These are phyloP conservation scores for Coleophoma cylindrospora DNA, from an alignment of 2,329 filamentous ascomycete genomes.

Conservation along the genomic window DNA sequence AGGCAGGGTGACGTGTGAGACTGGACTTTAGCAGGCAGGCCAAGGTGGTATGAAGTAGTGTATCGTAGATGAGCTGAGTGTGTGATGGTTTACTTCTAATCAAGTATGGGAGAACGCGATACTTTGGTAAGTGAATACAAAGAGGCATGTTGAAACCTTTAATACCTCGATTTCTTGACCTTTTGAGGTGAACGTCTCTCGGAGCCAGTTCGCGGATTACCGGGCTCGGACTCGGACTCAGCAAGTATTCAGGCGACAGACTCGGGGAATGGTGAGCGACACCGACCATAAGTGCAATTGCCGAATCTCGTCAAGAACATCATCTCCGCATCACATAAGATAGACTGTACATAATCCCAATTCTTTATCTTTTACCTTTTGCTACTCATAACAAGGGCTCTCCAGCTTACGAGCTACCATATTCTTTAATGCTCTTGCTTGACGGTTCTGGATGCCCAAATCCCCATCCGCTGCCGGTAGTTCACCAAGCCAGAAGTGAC, in stretches of 20 bases:
- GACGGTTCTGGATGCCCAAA: neutral
- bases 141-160: neutral
- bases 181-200: neutral
- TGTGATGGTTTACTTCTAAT: too few relatives aligned
- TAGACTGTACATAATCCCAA: too few relatives aligned
- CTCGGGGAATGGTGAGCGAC: neutral
- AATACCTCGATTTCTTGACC: neutral
- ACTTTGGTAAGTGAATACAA: too few relatives aligned
- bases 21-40: too few relatives aligned
- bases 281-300: neutral
- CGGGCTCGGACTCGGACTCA: neutral
- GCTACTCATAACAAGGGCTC: too few relatives aligned
- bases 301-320: neutral
- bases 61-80: too few relatives aligned
- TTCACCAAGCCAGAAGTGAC: neutral
- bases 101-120: too few relatives aligned
- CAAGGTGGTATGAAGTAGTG: too few relatives aligned
- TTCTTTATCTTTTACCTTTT: too few relatives aligned
- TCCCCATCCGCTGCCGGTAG: neutral
- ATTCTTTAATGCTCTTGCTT: neutral
- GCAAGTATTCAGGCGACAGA: neutral
- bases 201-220: neutral
- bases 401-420: too few relatives aligned
- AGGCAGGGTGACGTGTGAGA: too few relatives aligned
- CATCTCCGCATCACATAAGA: too few relatives aligned